phyloP scores from a whole-genome alignment of 805 yeast species.

The Barnettozyma salicaria region DNA sequence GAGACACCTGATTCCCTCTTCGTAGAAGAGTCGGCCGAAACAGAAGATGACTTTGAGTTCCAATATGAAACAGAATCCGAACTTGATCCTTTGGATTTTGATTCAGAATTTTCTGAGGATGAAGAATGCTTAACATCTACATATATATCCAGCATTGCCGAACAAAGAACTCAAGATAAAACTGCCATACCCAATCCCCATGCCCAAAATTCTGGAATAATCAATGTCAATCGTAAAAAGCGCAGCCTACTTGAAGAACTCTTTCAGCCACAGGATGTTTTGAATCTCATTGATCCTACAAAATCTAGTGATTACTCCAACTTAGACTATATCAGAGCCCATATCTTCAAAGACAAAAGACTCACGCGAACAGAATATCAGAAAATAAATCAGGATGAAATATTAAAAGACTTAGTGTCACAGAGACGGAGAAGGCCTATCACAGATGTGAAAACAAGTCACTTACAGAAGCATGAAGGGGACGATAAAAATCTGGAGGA shows the following conservation, averaged over 20 bases:
- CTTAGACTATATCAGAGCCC: conserved; percentile 14
- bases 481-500: conserved; percentile 29
- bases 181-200: not conserved
- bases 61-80: conserved; percentile 25
- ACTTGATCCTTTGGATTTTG: conserved; percentile 28
- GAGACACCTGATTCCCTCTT: too few relatives aligned
- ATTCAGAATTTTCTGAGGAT: conserved; percentile 27
- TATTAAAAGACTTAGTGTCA: conserved; percentile 26
- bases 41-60: conserved; percentile 29
- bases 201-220: too few relatives aligned
- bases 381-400: conserved; percentile 24
- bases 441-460: too few relatives aligned
- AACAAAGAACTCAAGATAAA: conserved; percentile 2
- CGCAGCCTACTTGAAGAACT: conserved; percentile 17
- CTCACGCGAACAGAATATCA: conserved; percentile 33
- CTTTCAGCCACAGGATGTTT: conserved; percentile 17
- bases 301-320: conserved; percentile 18
- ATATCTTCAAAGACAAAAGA: conserved; percentile 21
- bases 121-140: conserved; percentile 8
- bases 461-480: conserved; percentile 20
- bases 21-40: conserved; percentile 19
- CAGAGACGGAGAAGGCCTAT: conserved; percentile 20
- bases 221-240: not conserved
- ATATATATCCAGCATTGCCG: not conserved
- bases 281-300: conserved; percentile 28